Conservation (phyloP, 495 filamentous ascomycete species). For the Haplographium delicatum region DNA sequence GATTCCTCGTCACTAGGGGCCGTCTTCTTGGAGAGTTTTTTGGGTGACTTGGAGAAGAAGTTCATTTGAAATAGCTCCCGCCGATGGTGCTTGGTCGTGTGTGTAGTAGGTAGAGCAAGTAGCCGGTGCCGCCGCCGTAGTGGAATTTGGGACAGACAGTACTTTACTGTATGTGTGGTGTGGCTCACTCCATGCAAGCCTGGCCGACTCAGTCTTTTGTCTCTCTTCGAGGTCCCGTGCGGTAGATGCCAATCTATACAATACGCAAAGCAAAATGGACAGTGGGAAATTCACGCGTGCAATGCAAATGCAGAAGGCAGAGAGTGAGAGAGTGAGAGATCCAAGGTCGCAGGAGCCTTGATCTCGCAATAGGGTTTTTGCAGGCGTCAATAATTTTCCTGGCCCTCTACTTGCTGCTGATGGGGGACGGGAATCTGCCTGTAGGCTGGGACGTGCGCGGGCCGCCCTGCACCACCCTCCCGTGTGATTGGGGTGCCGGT, state of each 20-base stretch:
- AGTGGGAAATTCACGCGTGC: too few species aligned
- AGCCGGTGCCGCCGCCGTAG: conserved; percentile 16
- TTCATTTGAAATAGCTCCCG: conserved; percentile 40
- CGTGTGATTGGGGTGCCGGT: not conserved
- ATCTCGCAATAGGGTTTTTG: not conserved
- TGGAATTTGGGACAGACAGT: not conserved
- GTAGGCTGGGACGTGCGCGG: not conserved
- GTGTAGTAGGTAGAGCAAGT: not conserved
- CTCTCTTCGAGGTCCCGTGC: too few species aligned
- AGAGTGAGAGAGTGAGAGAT: too few species aligned
- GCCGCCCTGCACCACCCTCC: not conserved
- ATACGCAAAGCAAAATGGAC: not conserved
- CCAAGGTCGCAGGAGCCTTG: conserved; percentile 6
- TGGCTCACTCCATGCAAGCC: conserved; percentile 25
- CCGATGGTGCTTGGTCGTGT: conserved; percentile 6
- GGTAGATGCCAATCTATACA: too few species aligned
- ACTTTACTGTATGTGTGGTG: conserved; percentile 9
- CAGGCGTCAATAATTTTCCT: conserved; percentile 9
- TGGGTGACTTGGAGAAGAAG: conserved; percentile 47
- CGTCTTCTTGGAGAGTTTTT: conserved; percentile 46
- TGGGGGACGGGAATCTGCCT: conserved; percentile 3
- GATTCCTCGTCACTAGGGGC: conserved; percentile 36
- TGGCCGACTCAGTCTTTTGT: too few species aligned
- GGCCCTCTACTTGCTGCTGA: conserved; percentile 1
- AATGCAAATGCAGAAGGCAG: too few species aligned